Base-by-base conservation (phyloP, 192 early-diverging fungal species). In the Haplosporangium gracile region DNA sequence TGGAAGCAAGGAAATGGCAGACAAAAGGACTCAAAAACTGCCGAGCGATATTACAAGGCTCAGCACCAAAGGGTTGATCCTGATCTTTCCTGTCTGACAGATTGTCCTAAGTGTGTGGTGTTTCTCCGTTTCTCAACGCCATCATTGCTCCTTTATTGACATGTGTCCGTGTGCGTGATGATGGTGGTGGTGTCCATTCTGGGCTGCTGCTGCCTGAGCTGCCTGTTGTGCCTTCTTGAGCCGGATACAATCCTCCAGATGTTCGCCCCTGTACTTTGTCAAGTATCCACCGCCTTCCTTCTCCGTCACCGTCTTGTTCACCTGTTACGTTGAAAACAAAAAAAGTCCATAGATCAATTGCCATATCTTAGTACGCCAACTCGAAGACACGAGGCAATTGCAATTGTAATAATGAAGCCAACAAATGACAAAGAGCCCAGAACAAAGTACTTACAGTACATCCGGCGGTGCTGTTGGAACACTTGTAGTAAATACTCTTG, bases 401-500 rank as follows among this genome's bases (percentile, higher is more conserved):
- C 16, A 39, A 39, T 29, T 22, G 70, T 43, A 60, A 26, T 9
- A n/a, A 69, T 9, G 13, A 32, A 72, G 16, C 16, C 24, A 55
- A 55, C 34, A 69, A 1, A 63, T 42, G 18, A 51, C 18, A 32
- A 22, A 24, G 8, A 22, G 24, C 9, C 22, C n/a, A 24, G 16
- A 55, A 7, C 72, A 34, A 57, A 2, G 38, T 22, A 70, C 80
- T 77, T 74, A 82, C 78, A 40, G 78, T 79, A 47, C 83, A 89
- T 74, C 90, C 92, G 71, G 87, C 89, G 57, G 82, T 83, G 43
- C 91, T 91, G 75, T 93, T 93, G 24, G 90, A 88, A 74, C 92
- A 93, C 68, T 93, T 93, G 85, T 91, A 92, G 73, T 93, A 93
- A 71, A 92, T 87, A 77, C 92, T 93, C 72, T 89, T 91, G 60